Evolutionary conservation across 2,329 filamentous ascomycete genomes (phyloP).

Genomic region (Diaporthe ampelina): DNA sequence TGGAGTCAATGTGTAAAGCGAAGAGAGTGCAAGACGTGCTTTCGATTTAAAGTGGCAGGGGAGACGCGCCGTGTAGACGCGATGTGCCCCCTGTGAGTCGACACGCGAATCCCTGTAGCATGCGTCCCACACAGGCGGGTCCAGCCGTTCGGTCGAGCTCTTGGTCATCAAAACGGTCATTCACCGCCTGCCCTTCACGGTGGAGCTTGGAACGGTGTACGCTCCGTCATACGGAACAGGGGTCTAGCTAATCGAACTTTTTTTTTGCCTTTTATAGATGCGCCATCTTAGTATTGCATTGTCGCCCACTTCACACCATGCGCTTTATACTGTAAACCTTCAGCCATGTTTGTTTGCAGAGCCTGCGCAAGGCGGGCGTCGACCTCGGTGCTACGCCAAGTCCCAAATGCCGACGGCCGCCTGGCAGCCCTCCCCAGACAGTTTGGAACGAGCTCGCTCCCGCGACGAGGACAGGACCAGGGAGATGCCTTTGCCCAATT

Average conservation of each 20-base stretch:
- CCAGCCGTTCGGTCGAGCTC: slow-evolving; percentile 3
- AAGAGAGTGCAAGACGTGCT: slow-evolving; percentile 30
- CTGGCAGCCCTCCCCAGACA: slow-evolving; percentile 35
- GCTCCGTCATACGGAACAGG: neutral
- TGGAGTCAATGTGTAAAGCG: slow-evolving; percentile 30
- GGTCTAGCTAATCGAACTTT: slow-evolving; percentile 1
- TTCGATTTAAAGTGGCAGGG: slow-evolving; percentile 42
- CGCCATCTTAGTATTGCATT: neutral
- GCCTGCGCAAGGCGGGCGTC: slow-evolving; percentile 52
- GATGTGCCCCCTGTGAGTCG: slow-evolving; percentile 17
- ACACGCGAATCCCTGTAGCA: slow-evolving; percentile 42
- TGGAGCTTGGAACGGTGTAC: neutral
- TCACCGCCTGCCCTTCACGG: slow-evolving; percentile 25
- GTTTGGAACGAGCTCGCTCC: slow-evolving; percentile 38
- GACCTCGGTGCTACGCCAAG: slow-evolving; percentile 38
- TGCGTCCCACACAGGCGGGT: slow-evolving; percentile 1
- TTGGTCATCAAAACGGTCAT: neutral
- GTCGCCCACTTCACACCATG: slow-evolving; percentile 20
- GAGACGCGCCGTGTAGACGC: slow-evolving; percentile 39
- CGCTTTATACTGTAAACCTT: neutral
- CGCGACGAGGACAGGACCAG: slow-evolving; percentile 8
- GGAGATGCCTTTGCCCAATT: slow-evolving; percentile 33
- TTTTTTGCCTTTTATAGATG: neutral
- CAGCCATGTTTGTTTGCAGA: slow-evolving; percentile 56
- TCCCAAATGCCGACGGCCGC: slow-evolving; percentile 37